Conservation (phyloP, 768 basidiomycete genomes). For the Neoboletus subvelutipes region DNA sequence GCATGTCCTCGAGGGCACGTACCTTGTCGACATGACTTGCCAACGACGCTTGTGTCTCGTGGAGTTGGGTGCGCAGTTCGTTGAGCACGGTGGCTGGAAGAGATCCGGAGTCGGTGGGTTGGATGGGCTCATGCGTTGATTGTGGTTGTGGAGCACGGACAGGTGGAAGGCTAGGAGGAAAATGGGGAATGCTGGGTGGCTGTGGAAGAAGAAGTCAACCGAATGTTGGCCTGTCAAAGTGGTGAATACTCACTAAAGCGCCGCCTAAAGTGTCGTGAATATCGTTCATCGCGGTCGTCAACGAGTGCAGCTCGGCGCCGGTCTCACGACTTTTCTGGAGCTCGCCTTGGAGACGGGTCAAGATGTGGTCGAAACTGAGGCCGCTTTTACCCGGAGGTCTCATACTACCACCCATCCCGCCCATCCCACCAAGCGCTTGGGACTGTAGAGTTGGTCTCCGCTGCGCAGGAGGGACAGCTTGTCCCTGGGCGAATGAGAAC, state of each 20-base stretch:
- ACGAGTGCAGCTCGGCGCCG: conserved; percentile 74
- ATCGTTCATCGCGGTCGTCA: conserved; percentile 82
- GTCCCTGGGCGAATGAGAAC: conserved; percentile 44
- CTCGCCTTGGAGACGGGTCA: conserved; percentile 86
- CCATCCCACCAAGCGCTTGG: conserved; percentile 67
- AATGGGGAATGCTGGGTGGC: conserved; percentile 62
- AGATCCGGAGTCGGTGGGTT: conserved; percentile 28
- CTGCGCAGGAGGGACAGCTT: conserved; percentile 38
- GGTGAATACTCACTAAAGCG: conserved; percentile 53
- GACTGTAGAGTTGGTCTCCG: conserved; percentile 58
- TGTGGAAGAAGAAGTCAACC: conserved; percentile 29
- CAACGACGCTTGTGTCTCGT: conserved; percentile 79
- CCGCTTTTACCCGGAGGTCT: conserved; percentile 80
- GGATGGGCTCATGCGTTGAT: conserved; percentile 25
- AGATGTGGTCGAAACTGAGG: conserved; percentile 88
- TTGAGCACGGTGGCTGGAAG: conserved; percentile 36
- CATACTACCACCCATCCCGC: conserved; percentile 72
- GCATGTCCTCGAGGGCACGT: conserved; percentile 73
- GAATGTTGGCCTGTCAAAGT: background rate
- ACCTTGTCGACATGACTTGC: conserved; percentile 80
- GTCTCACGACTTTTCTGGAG: conserved; percentile 96
- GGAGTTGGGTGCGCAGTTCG: conserved; percentile 79
- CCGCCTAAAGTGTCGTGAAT: conserved; percentile 91
- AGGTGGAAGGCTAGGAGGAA: conserved; percentile 64
- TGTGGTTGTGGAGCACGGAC: conserved; percentile 46